These are phyloP conservation scores for Ogataea minuta DNA, from an alignment of 805 yeast species.

Conservation along the genomic window DNA sequence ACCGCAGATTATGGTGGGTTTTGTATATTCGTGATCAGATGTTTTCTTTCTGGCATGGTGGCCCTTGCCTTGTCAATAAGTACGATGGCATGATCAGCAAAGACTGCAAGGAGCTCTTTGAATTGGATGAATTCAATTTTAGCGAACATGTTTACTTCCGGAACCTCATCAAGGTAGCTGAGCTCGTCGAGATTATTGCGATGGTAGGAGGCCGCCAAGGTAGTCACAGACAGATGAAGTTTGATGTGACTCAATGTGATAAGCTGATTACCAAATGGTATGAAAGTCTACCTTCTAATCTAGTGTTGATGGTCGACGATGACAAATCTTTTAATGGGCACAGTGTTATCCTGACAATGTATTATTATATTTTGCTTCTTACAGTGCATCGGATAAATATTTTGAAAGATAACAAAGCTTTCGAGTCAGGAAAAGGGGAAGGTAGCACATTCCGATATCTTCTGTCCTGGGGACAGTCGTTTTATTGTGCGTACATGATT, in stretches of 20 bases:
- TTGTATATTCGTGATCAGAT: constrained; percentile 63
- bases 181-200: constrained; percentile 13
- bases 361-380: constrained; percentile 66
- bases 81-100: constrained; percentile 66
- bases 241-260: constrained; percentile 53
- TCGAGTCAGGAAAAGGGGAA: neutral
- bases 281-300: constrained; percentile 55
- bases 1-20: constrained; percentile 72
- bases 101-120: constrained; percentile 4
- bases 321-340: too few species aligned
- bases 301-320: constrained; percentile 57
- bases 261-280: constrained; percentile 75
- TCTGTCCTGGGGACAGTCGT: constrained; percentile 73
- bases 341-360: constrained; percentile 59
- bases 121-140: neutral
- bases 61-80: constrained; percentile 63
- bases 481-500: constrained; percentile 75
- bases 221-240: neutral
- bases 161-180: constrained; percentile 13
- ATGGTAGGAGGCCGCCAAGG: neutral
- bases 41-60: constrained; percentile 59
- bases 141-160: constrained; percentile 5
- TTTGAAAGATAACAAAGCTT: constrained; percentile 35
- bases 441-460: constrained; percentile 25
- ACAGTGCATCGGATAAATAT: constrained; percentile 47